phyloP scores from a whole-genome alignment of 331 rosid genomes.

The Telfairia occidentalis region DNA sequence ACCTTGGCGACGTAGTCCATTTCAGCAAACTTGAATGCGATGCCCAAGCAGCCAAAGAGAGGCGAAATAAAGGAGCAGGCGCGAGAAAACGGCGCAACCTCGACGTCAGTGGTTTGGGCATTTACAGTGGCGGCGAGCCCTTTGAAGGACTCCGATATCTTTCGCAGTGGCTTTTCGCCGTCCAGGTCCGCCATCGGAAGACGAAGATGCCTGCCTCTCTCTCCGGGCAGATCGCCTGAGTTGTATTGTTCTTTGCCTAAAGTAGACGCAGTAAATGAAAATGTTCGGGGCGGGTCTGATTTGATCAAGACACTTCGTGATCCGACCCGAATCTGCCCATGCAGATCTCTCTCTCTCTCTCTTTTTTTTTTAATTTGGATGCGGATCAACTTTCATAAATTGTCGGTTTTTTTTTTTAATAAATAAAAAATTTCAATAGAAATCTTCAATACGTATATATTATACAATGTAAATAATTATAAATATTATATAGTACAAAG shows the following conservation, averaged over 20 bases:
- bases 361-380: too few species aligned
- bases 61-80: constrained; percentile 88
- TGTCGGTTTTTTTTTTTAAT: too few species aligned
- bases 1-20: constrained; percentile 84
- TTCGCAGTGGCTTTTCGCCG: constrained; percentile 35
- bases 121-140: constrained; percentile 41
- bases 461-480: too few species aligned
- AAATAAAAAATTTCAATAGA: too few species aligned
- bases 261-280: background rate
- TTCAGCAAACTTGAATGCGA: constrained; percentile 95
- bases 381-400: too few species aligned
- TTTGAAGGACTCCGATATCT: constrained; percentile 54
- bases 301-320: background rate
- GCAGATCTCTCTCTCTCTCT: too few species aligned
- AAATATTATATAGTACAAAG: too few species aligned
- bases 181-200: constrained; percentile 21
- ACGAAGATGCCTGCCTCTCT: background rate
- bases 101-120: constrained; percentile 31
- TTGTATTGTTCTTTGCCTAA: background rate
- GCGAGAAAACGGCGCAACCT: constrained; percentile 50
- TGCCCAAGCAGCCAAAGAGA: constrained; percentile 75
- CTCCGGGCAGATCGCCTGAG: background rate
- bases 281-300: background rate
- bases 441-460: too few species aligned
- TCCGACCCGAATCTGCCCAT: background rate